Evolutionary conservation across 2,329 filamentous ascomycete genomes (phyloP), one percentile per base, ranked within the genome.

Genomic region (Fusarium cyanostomum): DNA sequence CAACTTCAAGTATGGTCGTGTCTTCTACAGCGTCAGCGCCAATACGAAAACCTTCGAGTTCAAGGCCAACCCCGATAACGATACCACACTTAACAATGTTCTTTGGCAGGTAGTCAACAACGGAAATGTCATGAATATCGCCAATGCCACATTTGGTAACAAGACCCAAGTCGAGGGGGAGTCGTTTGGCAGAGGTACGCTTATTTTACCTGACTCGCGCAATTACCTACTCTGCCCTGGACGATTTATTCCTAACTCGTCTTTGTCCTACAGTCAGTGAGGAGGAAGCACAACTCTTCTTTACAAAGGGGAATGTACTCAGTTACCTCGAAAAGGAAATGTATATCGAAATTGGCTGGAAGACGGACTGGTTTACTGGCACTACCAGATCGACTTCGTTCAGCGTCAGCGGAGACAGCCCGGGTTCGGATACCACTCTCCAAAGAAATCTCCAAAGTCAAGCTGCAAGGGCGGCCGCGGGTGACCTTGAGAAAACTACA

Each of bases 341-440:
- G 63, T 42, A 42, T 3, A 30, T 66, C 5, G 2, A 27, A 27
- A 16, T 66, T 18, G 39, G 52, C 35, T 66, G 63, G 63, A 13
- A 35, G 21, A 64, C 37, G 4, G 38, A 39, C 4, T 21, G 21
- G 21, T 8, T 9, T 26, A 15, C 27, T 3, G 42, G 62, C 15
- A n/a, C 11, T 7, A 60, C 59, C 11, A 43, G 43, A 41, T 39
- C 63, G 8, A 3, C 24, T 8, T 53, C 51, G 4, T 66, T 66
- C 27, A 67, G 55, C 18, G 59, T 67, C n/a, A 64, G 55, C 12
- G 9, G 52, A 15, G 30, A 12, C 8, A n/a, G n/a, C n/a, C n/a
- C n/a, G n/a, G n/a, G 8, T 1, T 11, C n/a, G 11, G 3, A 28
- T 5, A 18, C 11, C 5, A 18, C 26, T 10, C 5, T 42, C 4